A percentile compares a stretch with the other conserved stretches of the same genome.
Evolutionary conservation across 768 basidiomycete genomes (phyloP).

Genomic region (Hortiboletus flavorubellus): DNA sequence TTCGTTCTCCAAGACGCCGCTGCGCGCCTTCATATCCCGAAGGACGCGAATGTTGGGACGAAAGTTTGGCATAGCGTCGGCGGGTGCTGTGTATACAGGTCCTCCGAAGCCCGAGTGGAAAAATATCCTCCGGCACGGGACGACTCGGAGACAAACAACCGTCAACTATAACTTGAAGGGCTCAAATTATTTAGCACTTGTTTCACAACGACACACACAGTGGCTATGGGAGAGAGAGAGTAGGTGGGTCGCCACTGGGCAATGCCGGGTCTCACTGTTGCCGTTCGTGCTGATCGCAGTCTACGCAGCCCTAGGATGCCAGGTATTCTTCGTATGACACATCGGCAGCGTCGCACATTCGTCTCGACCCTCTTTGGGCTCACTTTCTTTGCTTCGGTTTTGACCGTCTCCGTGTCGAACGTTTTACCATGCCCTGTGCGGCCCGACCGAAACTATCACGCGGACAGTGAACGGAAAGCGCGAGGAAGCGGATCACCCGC

Average conservation of each 20-base stretch:
- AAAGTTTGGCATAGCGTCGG: slow-evolving; percentile 22
- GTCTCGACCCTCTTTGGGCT: slow-evolving; percentile 76
- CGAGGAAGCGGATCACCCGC: slow-evolving; percentile 28
- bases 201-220: background rate
- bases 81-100: background rate
- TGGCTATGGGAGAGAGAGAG: slow-evolving; percentile 24
- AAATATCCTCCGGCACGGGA: background rate
- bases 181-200: background rate
- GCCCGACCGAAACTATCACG: slow-evolving; percentile 51
- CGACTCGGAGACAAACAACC: slow-evolving; percentile 19
- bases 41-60: slow-evolving; percentile 52
- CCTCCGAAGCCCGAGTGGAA: background rate
- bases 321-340: slow-evolving; percentile 56
- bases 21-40: slow-evolving; percentile 76
- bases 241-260: slow-evolving; percentile 12
- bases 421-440: slow-evolving; percentile 80
- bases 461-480: slow-evolving; percentile 45
- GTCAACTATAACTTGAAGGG: slow-evolving; percentile 11
- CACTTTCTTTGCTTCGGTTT: slow-evolving; percentile 73
- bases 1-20: slow-evolving; percentile 71
- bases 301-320: slow-evolving; percentile 56
- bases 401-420: slow-evolving; percentile 78
- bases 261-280: too few relatives aligned
- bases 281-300: slow-evolving; percentile 42
- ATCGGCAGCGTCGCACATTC: slow-evolving; percentile 61